Evolutionary conservation across 2,329 filamentous ascomycete species (phyloP).

Genomic region (Cladosporium sp.): DNA sequence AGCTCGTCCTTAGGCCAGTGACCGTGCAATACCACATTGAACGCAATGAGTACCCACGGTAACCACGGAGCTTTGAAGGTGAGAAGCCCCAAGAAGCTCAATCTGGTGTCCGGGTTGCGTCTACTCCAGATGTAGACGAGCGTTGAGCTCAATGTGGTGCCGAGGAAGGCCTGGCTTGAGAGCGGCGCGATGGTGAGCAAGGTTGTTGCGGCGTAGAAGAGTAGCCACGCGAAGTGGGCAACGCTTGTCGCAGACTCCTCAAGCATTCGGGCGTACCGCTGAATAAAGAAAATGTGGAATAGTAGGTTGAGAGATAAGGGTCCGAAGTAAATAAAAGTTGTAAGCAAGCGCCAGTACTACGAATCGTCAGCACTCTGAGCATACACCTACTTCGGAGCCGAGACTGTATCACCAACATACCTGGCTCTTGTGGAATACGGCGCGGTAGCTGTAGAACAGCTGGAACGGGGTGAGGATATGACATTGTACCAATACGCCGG

Average conservation of each 20-base stretch:
- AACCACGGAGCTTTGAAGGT: conserved; percentile 92
- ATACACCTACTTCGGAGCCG: conserved; percentile 9
- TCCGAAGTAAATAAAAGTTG: conserved; percentile 96
- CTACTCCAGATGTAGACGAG: conserved; percentile 98
- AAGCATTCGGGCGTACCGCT: conserved; percentile 88
- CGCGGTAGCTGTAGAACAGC: conserved; percentile 91
- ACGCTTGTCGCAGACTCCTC: conserved; percentile 93
- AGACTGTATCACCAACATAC: conserved; percentile 43
- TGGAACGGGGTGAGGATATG: conserved; percentile 89
- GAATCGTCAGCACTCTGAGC: conserved; percentile 10
- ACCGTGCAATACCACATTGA: conserved; percentile 86
- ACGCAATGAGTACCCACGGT: conserved; percentile 90
- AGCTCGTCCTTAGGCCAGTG: conserved; percentile 92
- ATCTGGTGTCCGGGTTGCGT: conserved; percentile 81
- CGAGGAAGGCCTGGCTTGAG: conserved; percentile 86
- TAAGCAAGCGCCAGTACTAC: conserved; percentile 93
- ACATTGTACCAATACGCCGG: conserved; percentile 85
- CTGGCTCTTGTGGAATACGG: conserved; percentile 88
- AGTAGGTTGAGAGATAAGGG: conserved; percentile 88
- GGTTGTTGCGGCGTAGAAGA: conserved; percentile 75
- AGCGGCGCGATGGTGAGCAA: conserved; percentile 78
- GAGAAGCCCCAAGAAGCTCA: conserved; percentile 74
- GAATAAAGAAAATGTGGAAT: conserved; percentile 97
- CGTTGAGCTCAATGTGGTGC: conserved; percentile 85
- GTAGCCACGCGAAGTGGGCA: conserved; percentile 90